phyloP scores from a whole-genome alignment of 306 rosid species.

The Prosopis cineraria region DNA sequence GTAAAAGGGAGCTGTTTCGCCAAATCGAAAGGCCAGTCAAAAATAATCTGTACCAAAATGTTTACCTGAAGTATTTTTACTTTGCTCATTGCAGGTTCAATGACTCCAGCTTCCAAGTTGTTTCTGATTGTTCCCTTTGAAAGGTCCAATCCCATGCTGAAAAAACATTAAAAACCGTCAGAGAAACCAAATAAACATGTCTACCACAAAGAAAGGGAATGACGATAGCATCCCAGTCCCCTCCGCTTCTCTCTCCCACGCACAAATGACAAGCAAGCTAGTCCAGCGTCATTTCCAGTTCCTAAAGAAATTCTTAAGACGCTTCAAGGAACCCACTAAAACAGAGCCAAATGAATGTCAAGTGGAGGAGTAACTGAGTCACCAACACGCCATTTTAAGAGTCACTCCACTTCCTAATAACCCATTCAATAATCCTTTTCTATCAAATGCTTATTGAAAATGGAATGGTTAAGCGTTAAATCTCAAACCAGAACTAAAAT shows the following conservation, averaged over 20 bases:
- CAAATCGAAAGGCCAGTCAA: neutral
- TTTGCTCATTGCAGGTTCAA: conserved; percentile 99
- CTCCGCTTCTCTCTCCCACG: neutral
- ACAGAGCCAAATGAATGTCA: neutral
- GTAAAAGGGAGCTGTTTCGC: neutral
- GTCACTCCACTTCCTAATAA: neutral
- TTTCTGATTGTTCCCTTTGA: conserved; percentile 72
- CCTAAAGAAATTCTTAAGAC: neutral
- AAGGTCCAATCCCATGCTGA: conserved; percentile 95
- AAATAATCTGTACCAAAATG: neutral
- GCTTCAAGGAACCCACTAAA: neutral
- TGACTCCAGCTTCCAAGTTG: conserved; percentile 99
- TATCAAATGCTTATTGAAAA: neutral
- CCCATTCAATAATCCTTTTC: neutral
- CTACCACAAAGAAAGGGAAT: conserved; percentile 6
- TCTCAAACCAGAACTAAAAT: neutral
- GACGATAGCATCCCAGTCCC: neutral
- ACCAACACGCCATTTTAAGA: neutral
- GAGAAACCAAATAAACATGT: neutral
- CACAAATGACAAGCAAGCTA: no score
- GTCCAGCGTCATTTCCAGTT: no score
- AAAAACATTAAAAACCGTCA: neutral
- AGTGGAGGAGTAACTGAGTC: neutral
- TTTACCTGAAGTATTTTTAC: conserved; percentile 91
- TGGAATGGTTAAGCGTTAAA: neutral